A percentile compares a stretch with the other conserved stretches of the same genome.
Evolutionary conservation across 2,329 filamentous ascomycete species (phyloP).

Genomic region (Moelleriella libera): DNA sequence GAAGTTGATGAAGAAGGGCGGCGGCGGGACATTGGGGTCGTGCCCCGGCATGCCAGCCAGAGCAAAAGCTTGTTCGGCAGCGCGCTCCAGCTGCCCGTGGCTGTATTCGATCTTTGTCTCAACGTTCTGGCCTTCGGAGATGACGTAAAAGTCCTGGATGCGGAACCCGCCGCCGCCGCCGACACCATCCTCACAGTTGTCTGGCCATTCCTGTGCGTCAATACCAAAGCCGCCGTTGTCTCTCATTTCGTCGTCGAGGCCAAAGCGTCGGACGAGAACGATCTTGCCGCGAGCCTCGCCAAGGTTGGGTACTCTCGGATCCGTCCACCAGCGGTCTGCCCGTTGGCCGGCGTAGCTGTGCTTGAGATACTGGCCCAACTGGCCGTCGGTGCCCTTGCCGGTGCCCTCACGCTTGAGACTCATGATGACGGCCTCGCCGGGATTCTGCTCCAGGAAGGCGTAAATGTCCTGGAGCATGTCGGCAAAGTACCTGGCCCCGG

Average conservation of each 20-base stretch:
- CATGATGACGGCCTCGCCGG: constrained; percentile 71
- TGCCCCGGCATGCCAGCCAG: constrained; percentile 22
- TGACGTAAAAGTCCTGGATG: constrained; percentile 91
- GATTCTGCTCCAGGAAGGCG: constrained; percentile 62
- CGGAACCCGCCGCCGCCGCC: constrained; percentile 60
- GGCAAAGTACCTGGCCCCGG: constrained; percentile 65
- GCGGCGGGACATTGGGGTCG: constrained; percentile 15
- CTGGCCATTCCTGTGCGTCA: constrained; percentile 59
- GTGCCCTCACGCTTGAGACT: constrained; percentile 85
- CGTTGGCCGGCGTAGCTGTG: constrained; percentile 52
- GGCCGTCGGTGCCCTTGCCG: constrained; percentile 63
- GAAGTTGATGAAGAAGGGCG: constrained; percentile 81
- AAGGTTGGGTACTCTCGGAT: constrained; percentile 61
- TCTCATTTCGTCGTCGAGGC: constrained; percentile 39
- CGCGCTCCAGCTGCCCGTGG: constrained; percentile 62
- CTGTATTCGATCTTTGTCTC: constrained; percentile 65
- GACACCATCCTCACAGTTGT: constrained; percentile 70
- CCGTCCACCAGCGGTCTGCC: constrained; percentile 60
- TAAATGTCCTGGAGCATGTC: constrained; percentile 59
- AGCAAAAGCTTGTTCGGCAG: constrained; percentile 36
- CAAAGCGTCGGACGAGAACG: constrained; percentile 72
- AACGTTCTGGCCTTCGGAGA: constrained; percentile 62
- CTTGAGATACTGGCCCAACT: constrained; percentile 61
- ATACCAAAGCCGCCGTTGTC: constrained; percentile 37
- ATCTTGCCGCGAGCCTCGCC: constrained; percentile 71